These are phyloP conservation scores for Penicillium sp. DNA, from an alignment of 2,329 filamentous ascomycete species.

Conservation along the genomic window DNA sequence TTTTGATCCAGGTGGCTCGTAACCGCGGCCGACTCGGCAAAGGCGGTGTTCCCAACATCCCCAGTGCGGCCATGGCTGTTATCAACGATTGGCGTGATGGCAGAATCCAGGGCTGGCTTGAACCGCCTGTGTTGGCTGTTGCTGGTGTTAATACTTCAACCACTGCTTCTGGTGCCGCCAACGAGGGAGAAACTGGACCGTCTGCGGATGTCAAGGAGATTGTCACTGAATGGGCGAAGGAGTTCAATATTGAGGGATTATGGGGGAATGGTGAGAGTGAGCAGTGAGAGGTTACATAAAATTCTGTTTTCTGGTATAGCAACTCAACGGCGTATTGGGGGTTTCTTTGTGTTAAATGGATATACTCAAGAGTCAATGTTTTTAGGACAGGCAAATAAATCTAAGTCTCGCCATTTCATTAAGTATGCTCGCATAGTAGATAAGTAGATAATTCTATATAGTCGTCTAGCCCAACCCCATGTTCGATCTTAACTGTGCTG, in stretches of 20 bases:
- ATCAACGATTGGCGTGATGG: constrained; percentile 97
- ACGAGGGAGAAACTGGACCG: constrained; percentile 12
- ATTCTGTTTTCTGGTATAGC: background rate
- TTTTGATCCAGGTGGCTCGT: constrained; percentile 88
- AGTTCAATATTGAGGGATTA: constrained; percentile 91
- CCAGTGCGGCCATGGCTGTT: constrained; percentile 84
- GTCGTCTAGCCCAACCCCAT: constrained; percentile 13
- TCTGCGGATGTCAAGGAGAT: constrained; percentile 73
- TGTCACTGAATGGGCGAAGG: constrained; percentile 86
- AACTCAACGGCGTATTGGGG: constrained; percentile 3
- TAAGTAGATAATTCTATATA: background rate
- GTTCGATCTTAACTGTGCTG: constrained; percentile 15
- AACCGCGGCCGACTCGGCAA: constrained; percentile 85
- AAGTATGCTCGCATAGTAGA: background rate
- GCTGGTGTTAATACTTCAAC: constrained; percentile 47
- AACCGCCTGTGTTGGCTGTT: constrained; percentile 65
- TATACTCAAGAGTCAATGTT: background rate
- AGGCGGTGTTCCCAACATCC: constrained; percentile 84
- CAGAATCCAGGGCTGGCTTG: constrained; percentile 87
- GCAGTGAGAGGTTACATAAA: constrained; percentile 23
- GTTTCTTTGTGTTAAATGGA: constrained; percentile 2
- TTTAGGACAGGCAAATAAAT: constrained; percentile 2
- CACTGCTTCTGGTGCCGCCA: constrained; percentile 24
- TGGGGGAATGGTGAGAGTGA: constrained; percentile 65
- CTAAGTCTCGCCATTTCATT: background rate